Base-by-base conservation (phyloP, 805 yeast species). In the Ogataea angusta region DNA sequence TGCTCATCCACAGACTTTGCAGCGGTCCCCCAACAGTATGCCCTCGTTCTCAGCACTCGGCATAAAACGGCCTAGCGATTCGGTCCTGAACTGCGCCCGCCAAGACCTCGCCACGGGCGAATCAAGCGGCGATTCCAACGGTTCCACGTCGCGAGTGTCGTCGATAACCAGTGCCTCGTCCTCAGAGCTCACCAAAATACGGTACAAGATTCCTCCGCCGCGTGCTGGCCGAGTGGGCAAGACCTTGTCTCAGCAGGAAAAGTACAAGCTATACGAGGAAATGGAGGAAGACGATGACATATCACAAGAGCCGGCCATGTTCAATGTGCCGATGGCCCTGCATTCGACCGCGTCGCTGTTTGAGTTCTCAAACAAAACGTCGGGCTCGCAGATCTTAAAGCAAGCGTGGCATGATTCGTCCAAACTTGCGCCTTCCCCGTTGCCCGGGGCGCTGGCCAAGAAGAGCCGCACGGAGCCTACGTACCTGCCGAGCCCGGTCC, bases 241-340 rank as follows among this genome's bases (percentile, higher is more conserved):
- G 31, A 34, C 48, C 2, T 27, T 59, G 25, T 44, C 60, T 0
- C 54, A 54, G 31, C 43, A 48, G 6, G 62, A 59, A 32, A 56
- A 58, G 28, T 48, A 51, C 32, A 58, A 58, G 27, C 27, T 59
- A 2, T 63, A 53, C 36, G 67, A 63, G 13, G 63, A 61, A 10
- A 36, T 54, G 31, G 56, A 57, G 16, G 47, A 50, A 3, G 70
- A 66, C 43, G 66, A 64, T 37, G 70, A 69, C 21, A 61, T 67
- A 18, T 53, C 58, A 1, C 70, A 64, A 29, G 70, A 68, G 41
- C 60, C 69, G 0, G 38, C 67, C 12, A 70, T 75, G 40, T 76
- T 73, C 68, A 75, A 76, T 46, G 77, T 76, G 9, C 82, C 82
- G 7, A 67, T 67, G 56, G 73, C 81, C 2, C 57, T 54, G 18